These are phyloP conservation scores for Irpex sp. DNA, from an alignment of 1,284 basidiomycete genomes.

Conservation along the genomic window DNA sequence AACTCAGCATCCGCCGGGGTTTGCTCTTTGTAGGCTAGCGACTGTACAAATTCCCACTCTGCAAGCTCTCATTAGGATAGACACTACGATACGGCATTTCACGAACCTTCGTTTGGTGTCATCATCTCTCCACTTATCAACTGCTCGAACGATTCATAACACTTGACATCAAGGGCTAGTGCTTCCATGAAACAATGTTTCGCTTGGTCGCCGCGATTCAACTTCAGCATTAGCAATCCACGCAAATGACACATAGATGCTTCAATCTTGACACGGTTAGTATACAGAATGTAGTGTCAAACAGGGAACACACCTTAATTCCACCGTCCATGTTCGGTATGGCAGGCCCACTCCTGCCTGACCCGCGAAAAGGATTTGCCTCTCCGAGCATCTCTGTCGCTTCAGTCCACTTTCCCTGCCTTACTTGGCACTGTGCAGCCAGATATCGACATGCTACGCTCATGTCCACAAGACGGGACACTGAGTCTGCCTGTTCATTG, in stretches of 20 bases:
- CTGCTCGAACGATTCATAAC: constrained; percentile 93
- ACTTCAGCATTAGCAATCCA: constrained; percentile 89
- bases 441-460: constrained; percentile 91
- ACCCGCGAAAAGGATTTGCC: constrained; percentile 78
- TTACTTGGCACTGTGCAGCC: constrained; percentile 90
- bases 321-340: constrained; percentile 77
- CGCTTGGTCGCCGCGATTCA: constrained; percentile 85
- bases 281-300: not conserved
- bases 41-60: constrained; percentile 97
- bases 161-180: constrained; percentile 91
- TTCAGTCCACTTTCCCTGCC: constrained; percentile 90
- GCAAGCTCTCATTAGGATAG: constrained; percentile 2
- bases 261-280: constrained; percentile 58
- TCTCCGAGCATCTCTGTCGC: constrained; percentile 93
- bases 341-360: constrained; percentile 58
- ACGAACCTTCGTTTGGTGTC: constrained; percentile 81
- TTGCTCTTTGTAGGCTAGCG: constrained; percentile 79
- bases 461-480: constrained; percentile 81
- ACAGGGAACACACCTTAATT: constrained; percentile 57
- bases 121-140: constrained; percentile 92
- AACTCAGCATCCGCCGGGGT: constrained; percentile 84
- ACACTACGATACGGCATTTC: not conserved
- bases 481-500: constrained; percentile 53
- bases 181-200: constrained; percentile 95
- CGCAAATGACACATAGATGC: constrained; percentile 94